Percentiles rank a stretch among this genome's conserved stretches.
Conservation (phyloP, 129 eudicot species). For the Helianthus tuberosus region DNA sequence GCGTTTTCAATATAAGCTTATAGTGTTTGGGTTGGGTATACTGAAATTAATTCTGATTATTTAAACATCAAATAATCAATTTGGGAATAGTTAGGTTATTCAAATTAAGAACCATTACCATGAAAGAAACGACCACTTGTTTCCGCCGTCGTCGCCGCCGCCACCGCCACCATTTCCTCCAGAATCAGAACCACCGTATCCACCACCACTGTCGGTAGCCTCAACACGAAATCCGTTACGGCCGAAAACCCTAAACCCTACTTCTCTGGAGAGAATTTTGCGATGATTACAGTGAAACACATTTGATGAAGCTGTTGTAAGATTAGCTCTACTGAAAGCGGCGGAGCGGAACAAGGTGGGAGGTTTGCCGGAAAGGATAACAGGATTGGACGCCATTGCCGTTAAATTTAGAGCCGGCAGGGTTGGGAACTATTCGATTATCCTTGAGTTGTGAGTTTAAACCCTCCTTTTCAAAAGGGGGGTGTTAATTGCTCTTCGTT, state of each 20-base stretch:
- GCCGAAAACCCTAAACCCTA: conserved; percentile 16
- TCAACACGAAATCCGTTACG: conserved; percentile 14
- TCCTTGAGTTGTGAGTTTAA: no score
- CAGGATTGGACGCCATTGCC: no score
- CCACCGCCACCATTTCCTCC: conserved; percentile 39
- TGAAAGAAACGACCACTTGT: conserved; percentile 52
- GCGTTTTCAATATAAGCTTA: background rate
- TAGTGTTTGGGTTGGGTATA: background rate
- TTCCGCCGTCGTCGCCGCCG: conserved; percentile 40
- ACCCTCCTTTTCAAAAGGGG: no score
- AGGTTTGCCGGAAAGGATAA: no score
- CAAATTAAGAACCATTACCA: conserved; percentile 42
- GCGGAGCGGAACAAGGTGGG: no score
- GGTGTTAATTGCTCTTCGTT: no score
- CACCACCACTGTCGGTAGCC: conserved; percentile 36
- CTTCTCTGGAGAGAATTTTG: background rate
- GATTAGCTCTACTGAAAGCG: no score
- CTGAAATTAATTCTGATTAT: background rate
- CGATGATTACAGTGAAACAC: conserved; percentile 12
- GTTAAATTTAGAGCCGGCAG: no score
- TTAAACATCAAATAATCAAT: background rate
- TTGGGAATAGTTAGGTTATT: background rate
- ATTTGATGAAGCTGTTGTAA: conserved; percentile 13
- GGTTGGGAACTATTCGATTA: no score
- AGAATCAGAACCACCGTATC: conserved; percentile 36